Evolutionary conservation across 2,329 filamentous ascomycete species (phyloP), one percentile per base, ranked within the genome.

Genomic region (Aspergillus quadrilineatus): DNA sequence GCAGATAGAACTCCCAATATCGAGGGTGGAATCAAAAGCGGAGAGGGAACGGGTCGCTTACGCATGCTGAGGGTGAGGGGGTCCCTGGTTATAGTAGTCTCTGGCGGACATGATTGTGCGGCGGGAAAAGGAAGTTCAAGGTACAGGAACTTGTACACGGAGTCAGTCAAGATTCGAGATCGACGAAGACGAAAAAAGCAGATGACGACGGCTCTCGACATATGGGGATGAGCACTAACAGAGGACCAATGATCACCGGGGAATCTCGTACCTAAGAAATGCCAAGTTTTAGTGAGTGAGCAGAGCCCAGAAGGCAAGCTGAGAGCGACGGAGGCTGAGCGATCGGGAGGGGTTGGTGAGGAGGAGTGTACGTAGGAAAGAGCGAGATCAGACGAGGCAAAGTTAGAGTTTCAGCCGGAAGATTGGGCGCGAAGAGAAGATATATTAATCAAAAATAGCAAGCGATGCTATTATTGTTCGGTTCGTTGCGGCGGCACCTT

Each of bases 21-120:
- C 37, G 15, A n/a, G 29, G 3, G 14, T 14, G 36, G 44, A 17
- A 34, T 29, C 34, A 10, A 37, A 15, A 37, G 10, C 42, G 39
- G 37, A 37, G 10, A 37, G 8, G 34, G 10, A 37, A n/a, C 34
- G 57, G n/a, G 15, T 26, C 57, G 67, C 72, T 63, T 71, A 77
- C 65, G 69, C 65, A 62, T 73, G 75, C 53, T 69, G 74, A 50
- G 73, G 74, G 37, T 41, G 48, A 54, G 71, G 73, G 51, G 68
- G 69, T 6, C 59, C 58, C 29, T 53, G 50, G 30, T 60, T 58
- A 60, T 68, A 67, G 54, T 67, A 60, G 49, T 62, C 58, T 14
- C 57, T 50, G 37, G 60, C 50, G 52, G 63, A 65, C 57, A 66
- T 66, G 53, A 44, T 59, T 58, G 52, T 43, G 57, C 45, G 15